These are phyloP conservation scores for Tylopilus vinaceipallidus DNA, from an alignment of 768 basidiomycete genomes.

Conservation along the genomic window DNA sequence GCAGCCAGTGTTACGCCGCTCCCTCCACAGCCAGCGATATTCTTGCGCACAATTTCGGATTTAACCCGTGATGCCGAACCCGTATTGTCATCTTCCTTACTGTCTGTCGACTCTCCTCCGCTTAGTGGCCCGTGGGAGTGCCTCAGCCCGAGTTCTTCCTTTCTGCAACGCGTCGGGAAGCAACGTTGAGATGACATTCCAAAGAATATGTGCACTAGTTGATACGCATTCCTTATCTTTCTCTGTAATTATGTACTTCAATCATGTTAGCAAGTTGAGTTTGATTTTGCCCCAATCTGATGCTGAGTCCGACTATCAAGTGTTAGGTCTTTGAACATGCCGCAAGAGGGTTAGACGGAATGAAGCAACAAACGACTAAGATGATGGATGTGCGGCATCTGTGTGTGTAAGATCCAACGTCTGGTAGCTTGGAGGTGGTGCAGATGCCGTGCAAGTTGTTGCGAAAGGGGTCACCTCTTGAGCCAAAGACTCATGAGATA, in stretches of 20 bases:
- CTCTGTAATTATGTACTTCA: background rate
- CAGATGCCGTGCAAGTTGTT: background rate
- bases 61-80: constrained; percentile 12
- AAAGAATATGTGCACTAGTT: background rate
- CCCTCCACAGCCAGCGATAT: constrained; percentile 16
- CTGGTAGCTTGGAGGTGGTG: constrained; percentile 1
- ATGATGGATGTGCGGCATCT: no score
- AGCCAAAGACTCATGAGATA: no score
- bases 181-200: background rate
- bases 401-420: no score
- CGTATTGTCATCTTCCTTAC: background rate
- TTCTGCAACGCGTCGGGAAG: constrained; percentile 12
- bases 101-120: background rate
- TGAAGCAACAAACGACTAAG: no score
- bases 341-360: no score
- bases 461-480: background rate
- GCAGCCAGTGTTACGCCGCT: background rate
- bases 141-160: constrained; percentile 17
- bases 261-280: background rate
- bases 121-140: constrained; percentile 21
- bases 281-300: background rate
- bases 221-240: background rate
- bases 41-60: constrained; percentile 26
- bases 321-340: background rate
- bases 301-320: background rate